Conservation (phyloP, 2,329 filamentous ascomycete species). For the Penicillium sp. region DNA sequence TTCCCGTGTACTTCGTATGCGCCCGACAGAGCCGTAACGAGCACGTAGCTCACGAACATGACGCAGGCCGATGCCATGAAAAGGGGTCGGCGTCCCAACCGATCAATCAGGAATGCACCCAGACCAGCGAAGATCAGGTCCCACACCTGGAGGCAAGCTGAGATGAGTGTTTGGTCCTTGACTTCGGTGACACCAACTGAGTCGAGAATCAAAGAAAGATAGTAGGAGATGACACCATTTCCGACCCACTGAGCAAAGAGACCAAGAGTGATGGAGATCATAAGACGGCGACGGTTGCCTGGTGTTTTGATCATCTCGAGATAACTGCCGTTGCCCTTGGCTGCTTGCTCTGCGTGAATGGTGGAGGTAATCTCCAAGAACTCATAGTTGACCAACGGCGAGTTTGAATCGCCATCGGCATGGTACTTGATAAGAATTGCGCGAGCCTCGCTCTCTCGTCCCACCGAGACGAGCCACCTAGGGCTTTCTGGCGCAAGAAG, state of each 20-base stretch:
- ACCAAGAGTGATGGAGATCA: slow-evolving; percentile 10
- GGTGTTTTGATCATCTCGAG: slow-evolving; percentile 16
- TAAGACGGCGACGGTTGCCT: slow-evolving; percentile 13
- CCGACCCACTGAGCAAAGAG: slow-evolving; percentile 16
- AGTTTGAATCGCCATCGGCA: slow-evolving; percentile 18
- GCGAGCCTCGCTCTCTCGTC: slow-evolving; percentile 18
- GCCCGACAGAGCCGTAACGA: slow-evolving; percentile 26
- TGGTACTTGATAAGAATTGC: slow-evolving; percentile 20
- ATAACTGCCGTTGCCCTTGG: slow-evolving; percentile 13
- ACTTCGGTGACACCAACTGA: slow-evolving; percentile 13
- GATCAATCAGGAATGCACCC: slow-evolving; percentile 13
- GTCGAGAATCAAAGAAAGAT: slow-evolving; percentile 10
- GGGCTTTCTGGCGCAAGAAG: slow-evolving; percentile 22
- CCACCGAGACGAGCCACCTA: slow-evolving; percentile 21
- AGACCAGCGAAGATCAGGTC: slow-evolving; percentile 13
- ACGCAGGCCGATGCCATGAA: slow-evolving; percentile 15
- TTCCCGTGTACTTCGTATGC: slow-evolving; percentile 17
- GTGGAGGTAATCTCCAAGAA: slow-evolving; percentile 19
- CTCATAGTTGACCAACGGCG: slow-evolving; percentile 19
- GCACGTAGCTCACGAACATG: slow-evolving; percentile 18
- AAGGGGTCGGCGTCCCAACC: slow-evolving; percentile 8
- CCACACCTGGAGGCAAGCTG: slow-evolving; percentile 19
- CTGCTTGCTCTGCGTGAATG: slow-evolving; percentile 17
- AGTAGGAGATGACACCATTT: slow-evolving; percentile 14
- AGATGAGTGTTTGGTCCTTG: slow-evolving; percentile 13